Evolutionary conservation across 495 filamentous ascomycete genomes (phyloP).

Genomic region (Neurospora terricola): DNA sequence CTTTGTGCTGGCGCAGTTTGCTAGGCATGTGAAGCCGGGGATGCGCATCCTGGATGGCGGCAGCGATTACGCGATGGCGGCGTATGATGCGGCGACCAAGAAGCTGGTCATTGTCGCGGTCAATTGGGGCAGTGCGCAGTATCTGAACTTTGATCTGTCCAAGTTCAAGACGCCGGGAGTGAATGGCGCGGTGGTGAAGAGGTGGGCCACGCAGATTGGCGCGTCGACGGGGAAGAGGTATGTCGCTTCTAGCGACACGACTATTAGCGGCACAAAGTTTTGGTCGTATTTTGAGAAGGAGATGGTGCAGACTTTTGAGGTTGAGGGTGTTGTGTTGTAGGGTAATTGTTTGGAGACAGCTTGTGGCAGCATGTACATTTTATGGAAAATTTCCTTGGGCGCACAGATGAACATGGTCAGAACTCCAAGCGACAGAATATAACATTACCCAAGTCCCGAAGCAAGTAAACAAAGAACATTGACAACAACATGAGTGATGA

Average conservation of each 20-base stretch:
- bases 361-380: background rate
- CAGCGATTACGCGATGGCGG: slow-evolving; percentile 22
- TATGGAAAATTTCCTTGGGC: background rate
- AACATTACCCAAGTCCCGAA: background rate
- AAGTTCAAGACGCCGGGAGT: slow-evolving; percentile 16
- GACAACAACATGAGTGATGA: background rate
- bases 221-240: slow-evolving; percentile 20
- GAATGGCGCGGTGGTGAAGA: slow-evolving; percentile 19
- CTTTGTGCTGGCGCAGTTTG: slow-evolving; percentile 27
- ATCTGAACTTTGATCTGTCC: slow-evolving; percentile 27
- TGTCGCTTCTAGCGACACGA: slow-evolving; percentile 16
- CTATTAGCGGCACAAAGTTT: slow-evolving; percentile 19
- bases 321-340: slow-evolving; percentile 13
- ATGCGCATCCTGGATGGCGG: slow-evolving; percentile 28
- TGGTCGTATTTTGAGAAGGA: slow-evolving; percentile 19
- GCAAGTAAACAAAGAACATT: background rate
- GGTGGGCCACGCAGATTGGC: slow-evolving; percentile 27
- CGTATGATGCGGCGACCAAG: slow-evolving; percentile 20
- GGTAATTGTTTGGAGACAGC: background rate
- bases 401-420: background rate
- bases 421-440: background rate
- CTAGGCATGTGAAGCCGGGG: slow-evolving; percentile 24
- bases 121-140: slow-evolving; percentile 27
- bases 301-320: slow-evolving; percentile 23
- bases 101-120: slow-evolving; percentile 29